These are phyloP conservation scores for Tricholoma furcatifolium DNA, from an alignment of 768 basidiomycete genomes.

Conservation along the genomic window DNA sequence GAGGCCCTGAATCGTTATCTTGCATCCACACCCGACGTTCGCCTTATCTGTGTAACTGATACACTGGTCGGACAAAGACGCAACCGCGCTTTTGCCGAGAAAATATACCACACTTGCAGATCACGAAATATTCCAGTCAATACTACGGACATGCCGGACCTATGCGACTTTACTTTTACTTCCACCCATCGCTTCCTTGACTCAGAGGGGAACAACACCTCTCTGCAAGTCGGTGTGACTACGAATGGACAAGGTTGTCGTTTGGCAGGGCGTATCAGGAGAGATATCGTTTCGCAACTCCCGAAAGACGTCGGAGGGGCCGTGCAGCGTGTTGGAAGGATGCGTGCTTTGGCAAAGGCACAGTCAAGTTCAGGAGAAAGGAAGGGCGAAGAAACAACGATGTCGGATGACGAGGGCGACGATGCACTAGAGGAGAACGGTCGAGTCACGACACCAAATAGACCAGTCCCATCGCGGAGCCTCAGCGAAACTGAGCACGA, in stretches of 20 bases:
- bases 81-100: constrained; percentile 49
- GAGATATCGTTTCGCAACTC: constrained; percentile 79
- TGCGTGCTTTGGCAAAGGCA: constrained; percentile 53
- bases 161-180: constrained; percentile 89
- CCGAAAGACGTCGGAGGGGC: constrained; percentile 74
- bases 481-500: constrained; percentile 40
- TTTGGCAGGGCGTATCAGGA: constrained; percentile 71
- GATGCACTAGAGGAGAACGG: constrained; percentile 56
- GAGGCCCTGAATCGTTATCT: constrained; percentile 51
- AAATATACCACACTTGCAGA: constrained; percentile 55
- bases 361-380: constrained; percentile 6
- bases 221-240: constrained; percentile 78
- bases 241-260: constrained; percentile 93
- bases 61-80: constrained; percentile 56
- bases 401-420: constrained; percentile 19
- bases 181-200: constrained; percentile 81
- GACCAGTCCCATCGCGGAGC: constrained; percentile 58
- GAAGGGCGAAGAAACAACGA: constrained; percentile 7
- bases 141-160: constrained; percentile 79
- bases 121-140: constrained; percentile 72
- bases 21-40: constrained; percentile 23
- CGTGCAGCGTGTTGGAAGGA: constrained; percentile 66
- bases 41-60: constrained; percentile 79
- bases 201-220: constrained; percentile 39
- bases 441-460: constrained; percentile 58